Base-by-base conservation (phyloP, 2,329 filamentous ascomycete species). In the Xylariomycetidae sp. region DNA sequence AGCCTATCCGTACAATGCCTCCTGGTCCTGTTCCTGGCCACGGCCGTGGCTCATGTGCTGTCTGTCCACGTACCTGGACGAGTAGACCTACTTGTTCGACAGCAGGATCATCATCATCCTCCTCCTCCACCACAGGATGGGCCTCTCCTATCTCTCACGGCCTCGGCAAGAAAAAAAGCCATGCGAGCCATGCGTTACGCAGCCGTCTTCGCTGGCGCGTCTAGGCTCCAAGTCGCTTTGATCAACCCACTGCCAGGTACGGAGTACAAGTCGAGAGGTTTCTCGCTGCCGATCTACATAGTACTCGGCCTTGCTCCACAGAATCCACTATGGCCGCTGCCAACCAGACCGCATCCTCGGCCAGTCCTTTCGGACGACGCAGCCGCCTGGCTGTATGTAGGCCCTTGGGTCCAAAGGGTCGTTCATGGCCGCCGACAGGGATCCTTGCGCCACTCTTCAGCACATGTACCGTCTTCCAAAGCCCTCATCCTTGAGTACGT, bases 401-500 rank as follows among this genome's bases (percentile, higher is more conserved):
- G 20, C 12, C 20, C 20, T 23, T 12, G 8, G 12, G 20, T 23
- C 20, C 20, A 8, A 23, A 8, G 8, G 8, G 12, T 23, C 44
- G n/a, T n/a, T n/a, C n/a, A n/a, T 47, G 49, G 48, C 44, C 42
- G 40, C 43, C 37, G 50, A 49, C 57, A 53, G 50, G 46, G 53
- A 46, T 44, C 31, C 34, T 47, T 47, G 54, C 57, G 59, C 58
- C 58, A 60, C 56, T 50, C 41, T 39, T 29, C 29, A 36, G 44
- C 44, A 48, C 42, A 46, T 29, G 49, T 46, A 50, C 47, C 43
- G 26, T 43, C 29, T 37, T 37, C 25, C 34, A 42, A n/a, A n/a
- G 25, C 25, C 32, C 25, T 35, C 29, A 35, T 42, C 44, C 46
- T 37, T 39, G 46, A 32, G 36, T 37, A 32, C 34, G 31, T 27